phyloP scores from a whole-genome alignment of 2,329 filamentous ascomycete genomes.

The Tolypocladium sp. region DNA sequence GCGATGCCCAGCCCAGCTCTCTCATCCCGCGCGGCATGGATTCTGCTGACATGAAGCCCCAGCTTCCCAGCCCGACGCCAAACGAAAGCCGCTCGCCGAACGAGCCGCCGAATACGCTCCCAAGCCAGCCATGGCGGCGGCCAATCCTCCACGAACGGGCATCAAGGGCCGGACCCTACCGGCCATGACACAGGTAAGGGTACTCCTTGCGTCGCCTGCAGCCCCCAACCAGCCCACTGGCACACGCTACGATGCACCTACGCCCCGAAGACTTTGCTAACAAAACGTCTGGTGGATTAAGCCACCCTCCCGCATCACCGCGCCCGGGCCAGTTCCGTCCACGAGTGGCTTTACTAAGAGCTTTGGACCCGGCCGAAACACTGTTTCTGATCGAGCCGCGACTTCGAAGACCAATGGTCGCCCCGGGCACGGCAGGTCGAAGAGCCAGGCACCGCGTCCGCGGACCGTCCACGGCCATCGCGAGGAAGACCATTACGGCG shows the following conservation, averaged over 20 bases:
- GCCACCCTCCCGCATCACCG: slow-evolving; percentile 29
- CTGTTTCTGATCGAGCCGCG: slow-evolving; percentile 37
- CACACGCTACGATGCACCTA: not conserved
- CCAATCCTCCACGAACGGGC: slow-evolving; percentile 26
- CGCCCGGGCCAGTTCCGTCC: slow-evolving; percentile 13
- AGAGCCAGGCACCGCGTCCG: slow-evolving; percentile 26
- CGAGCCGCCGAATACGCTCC: slow-evolving; percentile 41
- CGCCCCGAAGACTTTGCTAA: not conserved
- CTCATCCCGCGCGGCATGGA: not conserved
- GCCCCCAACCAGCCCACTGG: not conserved
- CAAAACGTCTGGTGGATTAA: slow-evolving; percentile 19
- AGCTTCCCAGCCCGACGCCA: slow-evolving; percentile 48
- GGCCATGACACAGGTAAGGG: slow-evolving; percentile 19
- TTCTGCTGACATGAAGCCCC: slow-evolving; percentile 9
- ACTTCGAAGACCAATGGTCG: slow-evolving; percentile 35
- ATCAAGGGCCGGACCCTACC: slow-evolving; percentile 36
- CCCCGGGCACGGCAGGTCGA: slow-evolving; percentile 35
- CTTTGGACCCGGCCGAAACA: slow-evolving; percentile 44
- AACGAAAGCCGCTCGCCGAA: slow-evolving; percentile 50
- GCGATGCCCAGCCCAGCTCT: not conserved
- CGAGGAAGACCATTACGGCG: slow-evolving; percentile 26
- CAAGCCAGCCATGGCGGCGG: slow-evolving; percentile 10
- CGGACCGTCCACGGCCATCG: slow-evolving; percentile 30
- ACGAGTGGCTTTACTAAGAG: slow-evolving; percentile 47
- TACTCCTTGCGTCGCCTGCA: not conserved